Evolutionary conservation across 345 rosid genomes (phyloP).

Genomic region (Citrus reticulata): DNA sequence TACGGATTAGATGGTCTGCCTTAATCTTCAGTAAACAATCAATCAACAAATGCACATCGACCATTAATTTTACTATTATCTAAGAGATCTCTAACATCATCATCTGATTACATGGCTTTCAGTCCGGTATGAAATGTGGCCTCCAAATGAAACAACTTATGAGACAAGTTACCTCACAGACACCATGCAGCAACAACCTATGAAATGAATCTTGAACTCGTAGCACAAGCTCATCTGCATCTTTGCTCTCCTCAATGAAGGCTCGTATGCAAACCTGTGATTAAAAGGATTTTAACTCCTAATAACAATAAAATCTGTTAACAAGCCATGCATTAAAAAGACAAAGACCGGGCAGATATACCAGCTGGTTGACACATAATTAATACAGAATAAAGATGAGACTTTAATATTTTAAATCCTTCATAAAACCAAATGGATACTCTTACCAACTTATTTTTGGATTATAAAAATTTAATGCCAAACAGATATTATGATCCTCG

Average conservation of each 20-base stretch:
- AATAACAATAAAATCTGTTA: background rate
- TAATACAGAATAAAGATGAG: background rate
- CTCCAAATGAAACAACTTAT: background rate
- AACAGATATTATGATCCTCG: background rate
- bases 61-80: background rate
- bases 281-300: background rate
- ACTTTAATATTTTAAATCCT: no score
- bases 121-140: background rate
- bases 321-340: no score
- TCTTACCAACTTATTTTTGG: background rate
- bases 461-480: background rate
- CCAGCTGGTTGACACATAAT: background rate
- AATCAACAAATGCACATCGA: background rate
- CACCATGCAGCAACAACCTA: constrained; percentile 86
- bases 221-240: constrained; percentile 56
- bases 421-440: background rate
- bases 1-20: background rate
- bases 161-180: constrained; percentile 64
- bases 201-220: constrained; percentile 87
- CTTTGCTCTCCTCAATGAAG: constrained; percentile 47
- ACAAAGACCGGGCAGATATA: no score
- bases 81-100: background rate
- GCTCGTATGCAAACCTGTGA: no score
- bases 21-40: background rate
- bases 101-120: background rate